Conservation (phyloP, 768 basidiomycete genomes). For the Mycena epipterygia region DNA sequence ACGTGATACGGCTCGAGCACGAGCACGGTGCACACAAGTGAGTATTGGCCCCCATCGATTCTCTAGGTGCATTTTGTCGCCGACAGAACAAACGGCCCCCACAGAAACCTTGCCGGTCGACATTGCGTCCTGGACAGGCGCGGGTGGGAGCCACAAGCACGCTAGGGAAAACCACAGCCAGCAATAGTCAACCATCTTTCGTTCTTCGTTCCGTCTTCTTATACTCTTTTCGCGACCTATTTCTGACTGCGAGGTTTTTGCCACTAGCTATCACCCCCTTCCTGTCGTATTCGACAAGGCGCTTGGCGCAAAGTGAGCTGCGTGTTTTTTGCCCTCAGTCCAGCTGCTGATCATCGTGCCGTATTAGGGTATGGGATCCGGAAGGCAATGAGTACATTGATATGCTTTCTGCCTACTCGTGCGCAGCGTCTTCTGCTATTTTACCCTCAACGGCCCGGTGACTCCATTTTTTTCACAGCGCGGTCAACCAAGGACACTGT, state of each 20-base stretch:
- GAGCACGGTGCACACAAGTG: slow-evolving; percentile 92
- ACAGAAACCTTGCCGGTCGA: slow-evolving; percentile 41
- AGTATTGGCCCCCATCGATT: slow-evolving; percentile 49
- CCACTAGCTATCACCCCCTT: slow-evolving; percentile 92
- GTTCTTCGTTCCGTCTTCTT: slow-evolving; percentile 39
- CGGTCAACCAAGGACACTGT: slow-evolving; percentile 96
- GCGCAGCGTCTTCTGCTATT: slow-evolving; percentile 46
- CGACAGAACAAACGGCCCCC: slow-evolving; percentile 42
- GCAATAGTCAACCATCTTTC: slow-evolving; percentile 29
- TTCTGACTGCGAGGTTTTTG: slow-evolving; percentile 59
- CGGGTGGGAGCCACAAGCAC: slow-evolving; percentile 26
- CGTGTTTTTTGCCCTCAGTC: slow-evolving; percentile 33
- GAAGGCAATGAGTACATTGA: slow-evolving; percentile 98
- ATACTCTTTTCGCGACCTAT: slow-evolving; percentile 40
- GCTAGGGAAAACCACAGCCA: slow-evolving; percentile 17
- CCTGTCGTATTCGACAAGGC: slow-evolving; percentile 95
- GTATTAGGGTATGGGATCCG: slow-evolving; percentile 85
- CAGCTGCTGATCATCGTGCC: slow-evolving; percentile 11
- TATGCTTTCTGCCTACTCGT: slow-evolving; percentile 99
- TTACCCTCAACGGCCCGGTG: background rate
- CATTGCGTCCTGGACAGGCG: slow-evolving; percentile 33
- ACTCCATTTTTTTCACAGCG: slow-evolving; percentile 57
- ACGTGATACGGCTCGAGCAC: slow-evolving; percentile 86
- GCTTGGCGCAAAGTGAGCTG: slow-evolving; percentile 82
- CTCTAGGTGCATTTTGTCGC: slow-evolving; percentile 41